A percentile compares a stretch with the other conserved stretches of the same genome.
These are phyloP conservation scores for Botryotinia calthae DNA, from an alignment of 2,329 filamentous ascomycete species.

Conservation along the genomic window DNA sequence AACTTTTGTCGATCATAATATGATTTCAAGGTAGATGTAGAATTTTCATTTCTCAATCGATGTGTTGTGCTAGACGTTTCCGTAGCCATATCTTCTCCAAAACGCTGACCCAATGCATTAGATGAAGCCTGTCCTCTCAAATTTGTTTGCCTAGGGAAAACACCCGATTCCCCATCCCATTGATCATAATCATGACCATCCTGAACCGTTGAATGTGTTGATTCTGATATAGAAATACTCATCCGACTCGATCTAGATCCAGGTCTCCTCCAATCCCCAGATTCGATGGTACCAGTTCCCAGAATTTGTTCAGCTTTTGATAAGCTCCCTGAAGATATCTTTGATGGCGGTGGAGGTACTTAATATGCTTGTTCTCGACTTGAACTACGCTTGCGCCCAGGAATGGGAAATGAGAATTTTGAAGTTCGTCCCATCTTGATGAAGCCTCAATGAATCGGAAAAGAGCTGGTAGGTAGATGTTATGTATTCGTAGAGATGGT, in stretches of 20 bases:
- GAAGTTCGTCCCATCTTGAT: conserved; percentile 38
- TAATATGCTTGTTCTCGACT: conserved; percentile 22
- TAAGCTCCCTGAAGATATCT: conserved; percentile 21
- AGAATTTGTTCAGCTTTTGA: conserved; percentile 39
- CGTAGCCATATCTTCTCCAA: conserved; percentile 40
- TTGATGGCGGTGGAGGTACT: conserved; percentile 11
- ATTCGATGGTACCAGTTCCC: conserved; percentile 22
- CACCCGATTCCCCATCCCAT: conserved; percentile 33
- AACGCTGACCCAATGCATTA: conserved; percentile 44
- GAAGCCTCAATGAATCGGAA: background rate
- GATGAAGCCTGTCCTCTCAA: conserved; percentile 47
- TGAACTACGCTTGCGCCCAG: conserved; percentile 34
- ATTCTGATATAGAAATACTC: conserved; percentile 42
- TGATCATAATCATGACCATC: conserved; percentile 30
- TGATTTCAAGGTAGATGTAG: conserved; percentile 47
- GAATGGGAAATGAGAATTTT: conserved; percentile 41
- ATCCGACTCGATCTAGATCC: conserved; percentile 42
- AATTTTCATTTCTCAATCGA: conserved; percentile 40
- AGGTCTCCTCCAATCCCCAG: conserved; percentile 33
- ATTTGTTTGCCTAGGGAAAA: conserved; percentile 34
- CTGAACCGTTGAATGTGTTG: conserved; percentile 31
- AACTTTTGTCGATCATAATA: conserved; percentile 47
- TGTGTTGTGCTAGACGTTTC: conserved; percentile 39
- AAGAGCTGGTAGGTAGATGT: background rate
- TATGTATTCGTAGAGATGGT: background rate